Evolutionary conservation across 441 rosid genomes (phyloP), one percentile per base, ranked within the genome.

Genomic region (Populus tomentosa): DNA sequence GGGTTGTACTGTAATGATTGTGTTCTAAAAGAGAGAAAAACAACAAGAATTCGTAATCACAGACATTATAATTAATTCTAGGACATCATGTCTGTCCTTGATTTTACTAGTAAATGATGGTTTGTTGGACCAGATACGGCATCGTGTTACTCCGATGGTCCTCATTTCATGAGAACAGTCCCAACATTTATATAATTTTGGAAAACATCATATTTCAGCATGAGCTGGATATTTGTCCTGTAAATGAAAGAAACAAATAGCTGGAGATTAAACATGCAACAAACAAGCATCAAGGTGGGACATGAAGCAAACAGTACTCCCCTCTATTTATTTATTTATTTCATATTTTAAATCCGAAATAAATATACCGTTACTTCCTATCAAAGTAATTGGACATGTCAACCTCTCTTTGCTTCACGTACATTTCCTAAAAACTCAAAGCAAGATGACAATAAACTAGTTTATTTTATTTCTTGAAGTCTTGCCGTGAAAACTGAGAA

Each of bases 101-200:
- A 30, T 30, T 30, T 3, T 30, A 30, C 32, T 30, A 30, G 32
- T 30, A 30, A 6, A 66, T 6, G 46, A 56, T 50, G 64, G 63
- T 26, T 46, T 59, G 20, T n/a, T 77, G 74, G 75, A 24, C 79
- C 75, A 70, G 62, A 28, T 70, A 70, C 28, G 66, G 35, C n/a
- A n/a, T 36, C 10, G 56, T 42, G 64, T n/a, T 42, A 42, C 28
- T 70, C 66, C 28, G 50, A 16, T 62, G 10, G 13, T 42, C 73
- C 16, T 21, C 33, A 9, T 32, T 53, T 56, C 21, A 68, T 33
- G 13, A 69, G 2, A 42, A 6, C 30, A 13, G 0, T n/a, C 24
- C 63, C 24, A 56, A 0, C 10, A n/a, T 7, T 7, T 20, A 20
- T 20, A 50, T 4, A 14, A 30, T 30, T 30, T 30, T 30, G 32